Evolutionary conservation across 768 basidiomycete species (phyloP).

Genomic region (Trametes villosa): DNA sequence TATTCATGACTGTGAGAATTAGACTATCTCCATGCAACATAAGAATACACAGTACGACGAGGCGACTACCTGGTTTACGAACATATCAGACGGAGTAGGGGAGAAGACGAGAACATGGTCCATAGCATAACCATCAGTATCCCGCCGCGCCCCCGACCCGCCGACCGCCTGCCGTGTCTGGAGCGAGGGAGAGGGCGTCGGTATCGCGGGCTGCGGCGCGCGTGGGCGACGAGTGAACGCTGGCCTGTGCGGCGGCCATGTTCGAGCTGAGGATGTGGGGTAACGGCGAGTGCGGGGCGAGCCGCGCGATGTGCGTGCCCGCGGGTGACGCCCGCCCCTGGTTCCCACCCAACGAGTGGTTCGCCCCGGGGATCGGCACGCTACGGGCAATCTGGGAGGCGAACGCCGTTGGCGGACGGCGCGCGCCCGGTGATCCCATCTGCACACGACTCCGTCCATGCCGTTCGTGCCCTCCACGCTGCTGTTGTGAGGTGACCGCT

Average conservation of each 20-base stretch:
- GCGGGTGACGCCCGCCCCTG: conserved; percentile 30
- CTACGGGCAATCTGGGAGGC: conserved; percentile 30
- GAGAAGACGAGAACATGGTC: conserved; percentile 6
- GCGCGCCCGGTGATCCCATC: conserved; percentile 48
- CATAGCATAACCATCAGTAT: conserved; percentile 19
- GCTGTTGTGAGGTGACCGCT: conserved; percentile 25
- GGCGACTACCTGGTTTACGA: conserved; percentile 16
- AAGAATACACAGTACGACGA: conserved; percentile 21
- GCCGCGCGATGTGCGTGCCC: conserved; percentile 28
- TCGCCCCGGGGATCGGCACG: conserved; percentile 16
- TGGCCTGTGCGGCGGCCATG: conserved; percentile 27
- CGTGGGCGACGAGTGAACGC: conserved; percentile 36
- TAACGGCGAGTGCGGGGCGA: conserved; percentile 35
- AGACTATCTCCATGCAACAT: conserved; percentile 21
- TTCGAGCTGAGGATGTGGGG: conserved; percentile 37
- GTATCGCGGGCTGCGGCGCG: conserved; percentile 34
- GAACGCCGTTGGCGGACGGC: conserved; percentile 63
- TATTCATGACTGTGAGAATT: conserved; percentile 11
- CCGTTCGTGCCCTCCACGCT: conserved; percentile 36
- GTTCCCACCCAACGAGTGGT: conserved; percentile 16
- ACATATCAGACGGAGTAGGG: conserved; percentile 22
- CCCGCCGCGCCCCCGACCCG: conserved; percentile 33
- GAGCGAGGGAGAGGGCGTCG: conserved; percentile 37
- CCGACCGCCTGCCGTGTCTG: conserved; percentile 39
- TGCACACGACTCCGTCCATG: conserved; percentile 34